Conservation (phyloP, 2,329 filamentous ascomycete species). For the Coniochaeta hoffmannii region DNA sequence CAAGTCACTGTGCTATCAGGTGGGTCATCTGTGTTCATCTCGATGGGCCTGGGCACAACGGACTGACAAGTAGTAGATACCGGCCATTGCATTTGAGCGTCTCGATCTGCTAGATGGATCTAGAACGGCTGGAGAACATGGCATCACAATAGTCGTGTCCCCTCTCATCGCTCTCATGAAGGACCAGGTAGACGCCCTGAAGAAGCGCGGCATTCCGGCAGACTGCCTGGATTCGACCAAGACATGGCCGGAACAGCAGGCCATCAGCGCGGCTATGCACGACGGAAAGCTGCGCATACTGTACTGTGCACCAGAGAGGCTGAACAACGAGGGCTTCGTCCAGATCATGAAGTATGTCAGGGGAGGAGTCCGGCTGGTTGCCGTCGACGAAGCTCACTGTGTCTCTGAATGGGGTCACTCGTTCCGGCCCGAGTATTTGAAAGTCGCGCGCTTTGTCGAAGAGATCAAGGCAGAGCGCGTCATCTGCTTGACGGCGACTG, state of each 20-base stretch:
- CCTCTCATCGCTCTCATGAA: conserved; percentile 53
- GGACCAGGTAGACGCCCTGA: conserved; percentile 50
- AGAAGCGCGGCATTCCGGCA: conserved; percentile 39
- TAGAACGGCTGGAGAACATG: conserved; percentile 25
- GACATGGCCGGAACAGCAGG: conserved; percentile 34
- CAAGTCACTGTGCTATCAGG: conserved; percentile 43
- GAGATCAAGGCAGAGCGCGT: conserved; percentile 51
- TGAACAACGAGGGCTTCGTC: conserved; percentile 55
- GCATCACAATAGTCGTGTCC: conserved; percentile 49
- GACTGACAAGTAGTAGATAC: conserved; percentile 26
- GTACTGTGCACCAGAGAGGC: conserved; percentile 51
- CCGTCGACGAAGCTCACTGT: conserved; percentile 52
- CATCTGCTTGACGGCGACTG: conserved; percentile 53
- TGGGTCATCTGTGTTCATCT: conserved; percentile 11
- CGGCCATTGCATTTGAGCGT: conserved; percentile 37
- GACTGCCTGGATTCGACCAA: conserved; percentile 51
- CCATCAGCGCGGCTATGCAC: conserved; percentile 27
- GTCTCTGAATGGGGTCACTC: conserved; percentile 42
- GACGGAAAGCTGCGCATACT: conserved; percentile 43
- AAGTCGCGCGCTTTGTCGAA: conserved; percentile 45
- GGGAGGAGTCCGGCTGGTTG: conserved; percentile 48
- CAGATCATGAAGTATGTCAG: conserved; percentile 44
- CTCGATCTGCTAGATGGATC: conserved; percentile 25
- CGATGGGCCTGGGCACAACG: not conserved
- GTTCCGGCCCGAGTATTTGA: conserved; percentile 16